Evolutionary conservation across 2,329 filamentous ascomycete genomes (phyloP).

Genomic region (Fusarium sp.): DNA sequence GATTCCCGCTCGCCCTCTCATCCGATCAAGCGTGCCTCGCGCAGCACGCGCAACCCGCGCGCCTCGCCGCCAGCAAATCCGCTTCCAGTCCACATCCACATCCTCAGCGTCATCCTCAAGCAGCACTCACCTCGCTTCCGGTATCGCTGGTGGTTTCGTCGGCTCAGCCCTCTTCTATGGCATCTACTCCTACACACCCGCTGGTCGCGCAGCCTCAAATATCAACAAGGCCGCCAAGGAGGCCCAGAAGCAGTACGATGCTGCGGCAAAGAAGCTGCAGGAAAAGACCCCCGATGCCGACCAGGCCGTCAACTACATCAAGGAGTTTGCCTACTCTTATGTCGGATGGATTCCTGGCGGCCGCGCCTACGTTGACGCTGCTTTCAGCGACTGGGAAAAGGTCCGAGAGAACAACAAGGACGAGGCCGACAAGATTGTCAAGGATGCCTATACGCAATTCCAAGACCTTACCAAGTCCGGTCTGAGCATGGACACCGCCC

Average conservation of each 20-base stretch:
- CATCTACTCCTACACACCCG: slow-evolving; percentile 55
- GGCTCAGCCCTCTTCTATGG: slow-evolving; percentile 56
- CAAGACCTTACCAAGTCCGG: slow-evolving; percentile 67
- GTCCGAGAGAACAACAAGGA: slow-evolving; percentile 72
- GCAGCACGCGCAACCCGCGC: slow-evolving; percentile 42
- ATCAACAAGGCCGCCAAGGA: slow-evolving; percentile 61
- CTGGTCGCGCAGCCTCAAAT: slow-evolving; percentile 52
- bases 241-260: slow-evolving; percentile 68
- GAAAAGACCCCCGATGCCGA: slow-evolving; percentile 71
- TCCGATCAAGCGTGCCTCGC: slow-evolving; percentile 43
- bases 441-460: slow-evolving; percentile 73
- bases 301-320: slow-evolving; percentile 72
- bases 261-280: slow-evolving; percentile 67
- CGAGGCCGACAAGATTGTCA: slow-evolving; percentile 74
- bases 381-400: slow-evolving; percentile 75
- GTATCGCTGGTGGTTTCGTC: slow-evolving; percentile 55
- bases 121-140: slow-evolving; percentile 51
- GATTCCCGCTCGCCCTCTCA: slow-evolving; percentile 46
- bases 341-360: slow-evolving; percentile 77
- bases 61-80: slow-evolving; percentile 45
- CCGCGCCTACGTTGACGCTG: slow-evolving; percentile 71
- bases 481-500: slow-evolving; percentile 69
- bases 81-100: slow-evolving; percentile 53
- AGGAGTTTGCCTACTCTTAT: slow-evolving; percentile 72
- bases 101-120: slow-evolving; percentile 37